A percentile compares a stretch with the other conserved stretches of the same genome.
Conservation (phyloP, 768 basidiomycete species). For the Amanita pallidorosea region DNA sequence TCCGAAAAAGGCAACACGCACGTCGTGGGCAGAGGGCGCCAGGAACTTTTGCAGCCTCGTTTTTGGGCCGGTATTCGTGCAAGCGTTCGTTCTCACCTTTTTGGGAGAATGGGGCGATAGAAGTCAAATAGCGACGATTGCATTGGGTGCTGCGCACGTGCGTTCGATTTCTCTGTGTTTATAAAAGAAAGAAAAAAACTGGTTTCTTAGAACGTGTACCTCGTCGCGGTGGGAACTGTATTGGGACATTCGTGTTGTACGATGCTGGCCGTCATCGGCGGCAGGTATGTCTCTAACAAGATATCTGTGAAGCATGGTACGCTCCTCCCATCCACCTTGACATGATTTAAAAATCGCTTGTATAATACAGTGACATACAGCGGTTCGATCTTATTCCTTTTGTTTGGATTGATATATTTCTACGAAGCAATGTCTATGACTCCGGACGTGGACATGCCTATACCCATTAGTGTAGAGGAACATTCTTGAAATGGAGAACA, state of each 20-base stretch:
- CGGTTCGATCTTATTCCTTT: slow-evolving; percentile 71
- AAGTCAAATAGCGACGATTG: slow-evolving; percentile 95
- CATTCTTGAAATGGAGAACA: slow-evolving; percentile 1
- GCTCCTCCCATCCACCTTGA: too few species aligned
- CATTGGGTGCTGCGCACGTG: slow-evolving; percentile 91
- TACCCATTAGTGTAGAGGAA: background rate
- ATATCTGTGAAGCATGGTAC: slow-evolving; percentile 89
- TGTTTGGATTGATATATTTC: slow-evolving; percentile 76
- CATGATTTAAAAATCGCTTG: background rate
- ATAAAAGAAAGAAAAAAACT: too few species aligned
- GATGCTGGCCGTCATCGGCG: slow-evolving; percentile 84
- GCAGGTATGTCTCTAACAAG: slow-evolving; percentile 85
- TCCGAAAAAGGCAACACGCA: background rate
- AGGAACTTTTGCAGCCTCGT: slow-evolving; percentile 79
- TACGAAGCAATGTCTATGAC: slow-evolving; percentile 43
- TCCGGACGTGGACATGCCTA: slow-evolving; percentile 14
- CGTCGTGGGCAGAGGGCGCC: slow-evolving; percentile 40
- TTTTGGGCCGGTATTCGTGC: slow-evolving; percentile 89
- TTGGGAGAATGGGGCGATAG: slow-evolving; percentile 99
- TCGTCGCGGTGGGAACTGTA: slow-evolving; percentile 85
- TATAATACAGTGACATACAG: slow-evolving; percentile 63
- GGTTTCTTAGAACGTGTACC: slow-evolving; percentile 61
- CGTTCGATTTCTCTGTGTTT: slow-evolving; percentile 10
- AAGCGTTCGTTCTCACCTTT: slow-evolving; percentile 91
- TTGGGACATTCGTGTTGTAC: slow-evolving; percentile 85